phyloP scores from a whole-genome alignment of 768 basidiomycete species.

The Suillus luteus region DNA sequence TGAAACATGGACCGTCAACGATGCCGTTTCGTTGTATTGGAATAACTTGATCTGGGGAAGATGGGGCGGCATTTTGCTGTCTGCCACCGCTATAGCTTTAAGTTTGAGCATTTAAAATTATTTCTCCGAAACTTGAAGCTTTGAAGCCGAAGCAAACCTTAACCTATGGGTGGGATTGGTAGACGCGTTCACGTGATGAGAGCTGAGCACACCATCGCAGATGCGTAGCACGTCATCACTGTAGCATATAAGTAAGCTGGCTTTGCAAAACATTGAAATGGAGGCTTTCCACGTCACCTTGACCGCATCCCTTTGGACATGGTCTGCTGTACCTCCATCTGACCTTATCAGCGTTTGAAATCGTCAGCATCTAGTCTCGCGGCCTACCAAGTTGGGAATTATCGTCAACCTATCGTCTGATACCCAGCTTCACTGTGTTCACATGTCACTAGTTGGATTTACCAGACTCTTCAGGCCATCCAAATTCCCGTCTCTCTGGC shows the following conservation, averaged over 20 bases:
- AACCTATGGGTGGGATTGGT: too few species aligned
- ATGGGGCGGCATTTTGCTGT: background rate
- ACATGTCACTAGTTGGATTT: background rate
- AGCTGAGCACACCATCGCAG: slow-evolving; percentile 34
- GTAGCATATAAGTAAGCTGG: slow-evolving; percentile 23
- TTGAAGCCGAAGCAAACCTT: background rate
- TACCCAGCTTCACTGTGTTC: too few species aligned
- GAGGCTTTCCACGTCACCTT: background rate
- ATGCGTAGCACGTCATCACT: slow-evolving; percentile 21
- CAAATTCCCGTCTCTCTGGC: background rate
- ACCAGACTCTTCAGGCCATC: background rate
- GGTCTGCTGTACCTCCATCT: background rate
- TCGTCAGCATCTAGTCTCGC: background rate
- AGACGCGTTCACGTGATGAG: slow-evolving; percentile 31
- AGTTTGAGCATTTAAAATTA: background rate
- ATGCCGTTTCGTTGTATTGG: background rate
- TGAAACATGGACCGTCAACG: background rate
- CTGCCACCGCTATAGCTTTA: too few species aligned
- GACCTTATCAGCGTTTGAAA: background rate
- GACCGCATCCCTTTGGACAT: background rate
- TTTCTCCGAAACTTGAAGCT: background rate
- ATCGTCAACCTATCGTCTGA: background rate
- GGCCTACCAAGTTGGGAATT: background rate
- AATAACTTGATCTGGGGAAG: background rate
- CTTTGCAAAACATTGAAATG: background rate